Evolutionary conservation across 257 asterid genomes (phyloP), one percentile per base, ranked within the genome.

Genomic region (Salvia rosmarinus): DNA sequence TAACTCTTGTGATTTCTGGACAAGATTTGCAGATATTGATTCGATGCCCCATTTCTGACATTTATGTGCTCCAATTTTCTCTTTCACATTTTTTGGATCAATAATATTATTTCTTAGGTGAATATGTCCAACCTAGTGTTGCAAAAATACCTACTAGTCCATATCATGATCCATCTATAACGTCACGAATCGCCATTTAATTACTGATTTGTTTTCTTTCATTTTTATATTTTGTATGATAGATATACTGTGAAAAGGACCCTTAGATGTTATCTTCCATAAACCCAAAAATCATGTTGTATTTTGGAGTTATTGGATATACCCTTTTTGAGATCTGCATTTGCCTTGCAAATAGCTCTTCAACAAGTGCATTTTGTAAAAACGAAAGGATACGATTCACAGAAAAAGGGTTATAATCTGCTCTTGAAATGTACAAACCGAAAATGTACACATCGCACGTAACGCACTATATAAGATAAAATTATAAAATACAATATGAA

Each of bases 11-110:
- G 66, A 69, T 55, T 55, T 39, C 66, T 69, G 66, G 42, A 40
- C 74, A 69, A 69, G 3, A 55, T 37, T 51, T 57, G 71, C 71
- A 63, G 77, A 73, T 73, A 39, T 51, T 21, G 62, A 73, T 73
- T 20, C 12, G 52, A 63, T 58, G 63, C 42, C 69, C 68, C 70
- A 35, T 57, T 44, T 23, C 75, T 70, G 49, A 57, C 68, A 70
- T 54, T 30, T 23, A n/a, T 43, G 25, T 13, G 59, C 20, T 43
- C 34, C 42, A 20, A 5, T 55, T 39, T 20, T 55, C 3, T n/a
- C 56, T 54, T 54, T 20, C 40, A 37, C 25, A 20, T 7, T 37
- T 51, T 37, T 52, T 39, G 5, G 25, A 35, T 21, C 49, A 50
- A 65, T 42, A 34, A 2, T 12, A 63, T 39, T 39, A 43, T 0